Conservation (phyloP, 176 grass and related monocot genomes). For the Oryza glaberrima region DNA sequence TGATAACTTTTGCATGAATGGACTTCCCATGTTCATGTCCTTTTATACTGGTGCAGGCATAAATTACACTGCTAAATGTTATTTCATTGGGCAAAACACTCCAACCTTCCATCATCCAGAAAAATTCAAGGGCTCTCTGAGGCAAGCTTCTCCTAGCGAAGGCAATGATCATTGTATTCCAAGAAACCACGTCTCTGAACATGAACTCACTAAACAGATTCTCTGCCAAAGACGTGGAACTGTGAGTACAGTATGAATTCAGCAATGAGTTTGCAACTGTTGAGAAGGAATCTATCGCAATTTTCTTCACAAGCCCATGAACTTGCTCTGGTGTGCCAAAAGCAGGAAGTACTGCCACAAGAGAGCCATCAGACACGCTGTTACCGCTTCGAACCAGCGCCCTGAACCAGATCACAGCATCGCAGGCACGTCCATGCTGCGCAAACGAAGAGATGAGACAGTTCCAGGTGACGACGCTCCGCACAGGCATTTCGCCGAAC, state of each 20-base stretch:
- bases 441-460: constrained; percentile 55
- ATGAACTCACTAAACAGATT: constrained; percentile 48
- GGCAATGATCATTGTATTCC: constrained; percentile 73
- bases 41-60: constrained; percentile 46
- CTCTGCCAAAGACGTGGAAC: constrained; percentile 29
- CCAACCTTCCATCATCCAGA: constrained; percentile 53
- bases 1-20: constrained; percentile 70
- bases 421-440: constrained; percentile 32
- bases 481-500: constrained; percentile 67
- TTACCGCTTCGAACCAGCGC: constrained; percentile 52
- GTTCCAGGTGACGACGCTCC: constrained; percentile 77
- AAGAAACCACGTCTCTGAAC: constrained; percentile 58
- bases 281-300: constrained; percentile 53
- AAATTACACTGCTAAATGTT: constrained; percentile 50
- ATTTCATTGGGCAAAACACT: constrained; percentile 51
- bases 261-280: constrained; percentile 57
- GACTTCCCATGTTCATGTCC: constrained; percentile 46
- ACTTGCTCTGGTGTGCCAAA: constrained; percentile 49
- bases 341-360: constrained; percentile 59
- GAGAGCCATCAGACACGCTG: constrained; percentile 54
- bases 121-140: constrained; percentile 59
- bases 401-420: constrained; percentile 57
- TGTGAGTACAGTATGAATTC: constrained; percentile 46
- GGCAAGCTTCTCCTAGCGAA: constrained; percentile 52
- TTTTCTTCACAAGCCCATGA: constrained; percentile 61